phyloP scores from a whole-genome alignment of 2,329 filamentous ascomycete species.

The Dothistroma pini region DNA sequence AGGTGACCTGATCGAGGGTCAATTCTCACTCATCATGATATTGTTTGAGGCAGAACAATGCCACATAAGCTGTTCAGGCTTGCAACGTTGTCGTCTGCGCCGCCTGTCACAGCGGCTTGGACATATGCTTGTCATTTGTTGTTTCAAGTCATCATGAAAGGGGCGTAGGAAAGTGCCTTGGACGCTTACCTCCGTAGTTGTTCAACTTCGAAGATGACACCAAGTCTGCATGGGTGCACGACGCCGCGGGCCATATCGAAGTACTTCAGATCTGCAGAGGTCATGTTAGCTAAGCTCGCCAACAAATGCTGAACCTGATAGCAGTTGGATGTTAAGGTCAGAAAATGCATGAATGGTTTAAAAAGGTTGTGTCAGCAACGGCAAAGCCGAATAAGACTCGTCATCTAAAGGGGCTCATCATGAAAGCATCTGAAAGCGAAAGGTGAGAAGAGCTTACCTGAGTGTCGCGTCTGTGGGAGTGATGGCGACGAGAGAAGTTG shows the following conservation, averaged over 20 bases:
- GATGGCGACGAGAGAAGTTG: background rate
- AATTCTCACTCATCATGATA: background rate
- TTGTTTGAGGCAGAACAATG: background rate
- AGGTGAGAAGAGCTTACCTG: constrained; percentile 8
- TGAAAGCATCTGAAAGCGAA: constrained; percentile 18
- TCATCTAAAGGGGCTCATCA: constrained; percentile 38
- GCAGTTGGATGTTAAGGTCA: constrained; percentile 11
- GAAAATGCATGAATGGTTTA: constrained; percentile 38
- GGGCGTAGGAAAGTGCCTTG: background rate
- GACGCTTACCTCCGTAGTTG: background rate
- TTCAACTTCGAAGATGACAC: background rate
- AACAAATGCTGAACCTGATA: background rate
- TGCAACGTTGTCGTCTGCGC: constrained; percentile 34
- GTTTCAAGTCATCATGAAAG: constrained; percentile 34
- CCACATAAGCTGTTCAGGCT: constrained; percentile 21
- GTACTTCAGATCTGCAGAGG: background rate
- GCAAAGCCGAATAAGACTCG: constrained; percentile 39
- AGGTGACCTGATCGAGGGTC: background rate
- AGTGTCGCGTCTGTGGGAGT: background rate
- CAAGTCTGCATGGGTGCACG: background rate
- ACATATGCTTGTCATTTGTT: constrained; percentile 42
- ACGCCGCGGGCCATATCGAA: background rate
- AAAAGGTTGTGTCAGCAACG: constrained; percentile 38
- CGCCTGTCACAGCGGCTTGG: constrained; percentile 38
- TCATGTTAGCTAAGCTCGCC: background rate